These are phyloP conservation scores for Capsicum baccatum DNA, from an alignment of 257 asterid species.

Conservation along the genomic window DNA sequence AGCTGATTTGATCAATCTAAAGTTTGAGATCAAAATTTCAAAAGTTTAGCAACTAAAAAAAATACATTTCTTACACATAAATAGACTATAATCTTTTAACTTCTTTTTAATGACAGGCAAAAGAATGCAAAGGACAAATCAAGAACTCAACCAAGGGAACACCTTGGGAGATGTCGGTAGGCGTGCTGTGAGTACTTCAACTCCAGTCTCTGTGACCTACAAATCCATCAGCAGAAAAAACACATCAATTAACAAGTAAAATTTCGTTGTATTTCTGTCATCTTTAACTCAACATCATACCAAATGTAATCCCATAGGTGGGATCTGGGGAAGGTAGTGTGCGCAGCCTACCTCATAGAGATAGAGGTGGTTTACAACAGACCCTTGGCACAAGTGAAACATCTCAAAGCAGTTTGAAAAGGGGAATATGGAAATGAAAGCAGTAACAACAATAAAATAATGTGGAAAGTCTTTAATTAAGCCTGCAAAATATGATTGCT, in stretches of 20 bases:
- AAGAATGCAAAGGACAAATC: slow-evolving; percentile 26
- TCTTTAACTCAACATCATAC: background rate
- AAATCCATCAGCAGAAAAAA: slow-evolving; percentile 21
- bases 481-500: background rate
- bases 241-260: background rate
- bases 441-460: too few species aligned
- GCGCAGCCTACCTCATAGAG: too few species aligned
- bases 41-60: background rate
- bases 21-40: slow-evolving; percentile 24
- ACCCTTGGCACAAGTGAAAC: too few species aligned
- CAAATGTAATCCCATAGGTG: too few species aligned
- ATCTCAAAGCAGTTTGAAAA: too few species aligned
- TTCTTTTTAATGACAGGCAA: background rate
- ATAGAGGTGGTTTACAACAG: too few species aligned
- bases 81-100: background rate
- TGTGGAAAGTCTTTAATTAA: background rate
- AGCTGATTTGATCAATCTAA: background rate
- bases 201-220: slow-evolving; percentile 93
- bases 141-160: slow-evolving; percentile 80
- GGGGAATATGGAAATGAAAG: too few species aligned
- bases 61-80: background rate
- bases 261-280: background rate
- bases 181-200: slow-evolving; percentile 92
- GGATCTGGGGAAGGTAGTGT: too few species aligned
- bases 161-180: slow-evolving; percentile 86